Percentiles rank a stretch among this genome's conserved stretches.
phyloP scores from a whole-genome alignment of 768 basidiomycete species.

The Macrolepiota dolichaula region DNA sequence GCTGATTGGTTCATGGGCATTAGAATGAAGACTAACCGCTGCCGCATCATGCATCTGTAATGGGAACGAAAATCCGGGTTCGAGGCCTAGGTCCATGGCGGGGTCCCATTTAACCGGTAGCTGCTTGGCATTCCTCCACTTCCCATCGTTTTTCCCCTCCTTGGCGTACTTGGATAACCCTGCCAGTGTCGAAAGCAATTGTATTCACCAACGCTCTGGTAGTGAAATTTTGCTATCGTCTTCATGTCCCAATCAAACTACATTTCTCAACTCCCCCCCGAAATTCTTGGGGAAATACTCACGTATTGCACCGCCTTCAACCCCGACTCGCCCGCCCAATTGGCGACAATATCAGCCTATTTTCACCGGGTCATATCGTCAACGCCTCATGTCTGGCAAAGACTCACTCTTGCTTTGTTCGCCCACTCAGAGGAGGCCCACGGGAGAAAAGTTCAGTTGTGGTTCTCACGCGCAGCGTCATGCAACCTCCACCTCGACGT shows the following conservation, averaged over 20 bases:
- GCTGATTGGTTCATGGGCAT: background rate
- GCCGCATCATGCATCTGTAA: background rate
- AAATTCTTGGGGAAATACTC: constrained; percentile 34
- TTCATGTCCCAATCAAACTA: background rate
- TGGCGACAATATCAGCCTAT: constrained; percentile 25
- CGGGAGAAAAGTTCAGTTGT: constrained; percentile 23
- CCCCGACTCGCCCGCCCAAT: constrained; percentile 30
- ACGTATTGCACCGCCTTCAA: constrained; percentile 20
- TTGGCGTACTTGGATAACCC: too few relatives aligned
- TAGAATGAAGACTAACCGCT: background rate
- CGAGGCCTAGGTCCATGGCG: background rate
- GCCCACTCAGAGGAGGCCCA: constrained; percentile 13
- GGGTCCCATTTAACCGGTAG: background rate
- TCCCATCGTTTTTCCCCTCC: too few relatives aligned
- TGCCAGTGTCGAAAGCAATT: background rate
- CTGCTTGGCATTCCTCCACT: too few relatives aligned
- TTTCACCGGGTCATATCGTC: constrained; percentile 24
- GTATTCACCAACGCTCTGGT: background rate
- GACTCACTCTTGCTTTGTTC: constrained; percentile 20
- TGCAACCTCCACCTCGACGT: constrained; percentile 22
- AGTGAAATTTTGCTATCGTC: background rate
- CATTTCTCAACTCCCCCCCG: constrained; percentile 23
- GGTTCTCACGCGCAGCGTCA: constrained; percentile 26
- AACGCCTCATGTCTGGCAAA: constrained; percentile 29
- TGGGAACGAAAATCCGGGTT: background rate